Conservation (phyloP, 495 filamentous ascomycete genomes). For the Aspergillus egyptiacus region DNA sequence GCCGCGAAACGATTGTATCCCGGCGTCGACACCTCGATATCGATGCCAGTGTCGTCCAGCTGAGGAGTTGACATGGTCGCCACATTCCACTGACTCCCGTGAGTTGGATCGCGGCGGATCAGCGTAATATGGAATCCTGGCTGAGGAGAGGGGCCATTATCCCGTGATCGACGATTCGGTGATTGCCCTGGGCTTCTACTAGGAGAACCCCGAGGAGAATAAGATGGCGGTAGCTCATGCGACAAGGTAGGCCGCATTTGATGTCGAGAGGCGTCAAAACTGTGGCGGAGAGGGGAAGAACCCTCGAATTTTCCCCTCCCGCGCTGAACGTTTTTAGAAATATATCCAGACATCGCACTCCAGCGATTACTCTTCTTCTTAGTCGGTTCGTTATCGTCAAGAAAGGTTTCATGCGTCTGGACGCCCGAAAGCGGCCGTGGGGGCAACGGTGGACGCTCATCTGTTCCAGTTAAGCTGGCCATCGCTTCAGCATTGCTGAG, state of each 20-base stretch:
- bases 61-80: constrained; percentile 55
- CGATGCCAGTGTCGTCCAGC: constrained; percentile 35
- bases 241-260: constrained; percentile 29
- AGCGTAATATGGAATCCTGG: constrained; percentile 64
- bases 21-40: constrained; percentile 56
- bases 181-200: constrained; percentile 28
- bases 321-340: constrained; percentile 16
- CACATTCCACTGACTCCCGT: constrained; percentile 83
- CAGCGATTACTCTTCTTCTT: constrained; percentile 29
- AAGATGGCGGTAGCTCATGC: constrained; percentile 14
- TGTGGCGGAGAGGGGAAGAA: constrained; percentile 25
- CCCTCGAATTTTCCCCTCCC: constrained; percentile 24
- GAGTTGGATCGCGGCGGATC: constrained; percentile 79
- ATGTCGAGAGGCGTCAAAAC: constrained; percentile 31
- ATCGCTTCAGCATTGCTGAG: background rate
- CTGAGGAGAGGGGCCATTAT: constrained; percentile 10
- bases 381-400: constrained; percentile 7
- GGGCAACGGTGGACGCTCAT: constrained; percentile 7
- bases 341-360: constrained; percentile 29
- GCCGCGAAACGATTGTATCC: constrained; percentile 57
- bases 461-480: background rate
- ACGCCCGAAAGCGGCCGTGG: constrained; percentile 29
- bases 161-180: constrained; percentile 17
- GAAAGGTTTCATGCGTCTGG: constrained; percentile 23
- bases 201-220: constrained; percentile 18